Base-by-base conservation (phyloP, 2,329 filamentous ascomycete species). In the Diplodia sapinea region DNA sequence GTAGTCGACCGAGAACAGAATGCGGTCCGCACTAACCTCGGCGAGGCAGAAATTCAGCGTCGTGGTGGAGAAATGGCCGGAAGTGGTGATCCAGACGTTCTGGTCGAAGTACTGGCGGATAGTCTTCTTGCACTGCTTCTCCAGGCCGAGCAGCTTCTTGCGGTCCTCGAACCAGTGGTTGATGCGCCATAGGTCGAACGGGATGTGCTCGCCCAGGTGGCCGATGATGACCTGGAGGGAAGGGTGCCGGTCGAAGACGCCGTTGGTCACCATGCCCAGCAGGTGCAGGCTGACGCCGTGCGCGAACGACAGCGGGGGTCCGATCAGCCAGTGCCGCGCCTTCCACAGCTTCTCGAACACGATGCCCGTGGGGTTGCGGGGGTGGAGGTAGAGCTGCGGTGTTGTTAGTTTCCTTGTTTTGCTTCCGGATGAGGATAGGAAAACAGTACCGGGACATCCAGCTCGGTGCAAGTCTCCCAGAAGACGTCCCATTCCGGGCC, bases 131-230 rank as follows among this genome's bases (percentile, higher is more conserved):
- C 65, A 67, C 47, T 20, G 36, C 50, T 47, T 43, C 50, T 54
- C 62, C 47, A 61, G 56, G 56, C 65, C 65, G 4, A 72, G 73
- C 47, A 74, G 76, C 68, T 82, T 82, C 38, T 79, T 78, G 0
- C 79, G 79, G 68, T 82, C 80, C 70, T 82, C 81, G 71, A 80
- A 80, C 80, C 79, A 82, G 73, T 82, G 79, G 40, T 71, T 73
- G 38, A 79, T 79, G 20, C 72, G 71, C 74, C 74, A 75, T 3
- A 76, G 68, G 59, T 82, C 82, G 73, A 83, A 82, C 0, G 81
- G 81, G 43, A 83, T 12, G 8, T 68, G 78, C 72, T 83, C 81
- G 8, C 81, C 81, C 11, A 83, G 69, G 72, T 83, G 80, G 2
- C 82, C 81, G 12, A 75, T 77, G 2, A 83, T 77, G 31, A 83